Base-by-base conservation (phyloP, 2,329 filamentous ascomycete species). In the Ceratocystiopsis minuta region DNA sequence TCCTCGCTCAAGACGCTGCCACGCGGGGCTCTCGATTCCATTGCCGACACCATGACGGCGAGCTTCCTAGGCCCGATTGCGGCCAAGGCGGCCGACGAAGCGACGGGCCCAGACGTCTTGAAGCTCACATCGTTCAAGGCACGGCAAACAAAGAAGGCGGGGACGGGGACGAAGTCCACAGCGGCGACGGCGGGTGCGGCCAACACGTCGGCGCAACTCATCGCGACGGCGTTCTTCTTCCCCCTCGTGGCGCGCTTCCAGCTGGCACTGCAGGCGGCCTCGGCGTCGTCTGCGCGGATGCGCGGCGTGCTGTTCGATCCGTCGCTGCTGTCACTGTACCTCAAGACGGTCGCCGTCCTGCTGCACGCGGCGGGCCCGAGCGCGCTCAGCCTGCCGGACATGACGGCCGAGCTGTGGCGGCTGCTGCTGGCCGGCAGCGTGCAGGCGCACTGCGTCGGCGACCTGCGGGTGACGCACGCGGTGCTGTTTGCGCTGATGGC, bases 101-200 rank as follows among this genome's bases (percentile, higher is more conserved):
- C 76, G 7, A 79, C 80, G 0, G 86, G 88, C 0, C 87, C 90
- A 0, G 76, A 86, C 49, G 72, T 80, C 6, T 72, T 98, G 37
- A 96, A 96, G 61, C 72, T 96, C 17, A 77, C 84, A 24, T 93
- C 80, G 3, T 94, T 96, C 59, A 88, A 80, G 12, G 83, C 81
- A 0, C 76, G 81, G 16, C 75, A 87, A 57, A 67, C 73, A 44
- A 68, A 78, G 65, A 39, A 66, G 66, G 43, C 66, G 54, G 45
- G 52, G 54, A 57, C 50, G 20, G 44, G 48, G 15, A 57, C 57
- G 44, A 38, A 52, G 16, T 60, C 54, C 43, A 47, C 46, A 40
- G 53, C 47, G 37, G 35, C 13, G n/a, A 20, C 49, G 42, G 24
- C 62, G 62, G 63, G 76, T 4, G 78, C 80, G 14, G 71, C 80